These are phyloP conservation scores for Aspergillus coremiiformis DNA, from an alignment of 495 filamentous ascomycete genomes.

Conservation along the genomic window DNA sequence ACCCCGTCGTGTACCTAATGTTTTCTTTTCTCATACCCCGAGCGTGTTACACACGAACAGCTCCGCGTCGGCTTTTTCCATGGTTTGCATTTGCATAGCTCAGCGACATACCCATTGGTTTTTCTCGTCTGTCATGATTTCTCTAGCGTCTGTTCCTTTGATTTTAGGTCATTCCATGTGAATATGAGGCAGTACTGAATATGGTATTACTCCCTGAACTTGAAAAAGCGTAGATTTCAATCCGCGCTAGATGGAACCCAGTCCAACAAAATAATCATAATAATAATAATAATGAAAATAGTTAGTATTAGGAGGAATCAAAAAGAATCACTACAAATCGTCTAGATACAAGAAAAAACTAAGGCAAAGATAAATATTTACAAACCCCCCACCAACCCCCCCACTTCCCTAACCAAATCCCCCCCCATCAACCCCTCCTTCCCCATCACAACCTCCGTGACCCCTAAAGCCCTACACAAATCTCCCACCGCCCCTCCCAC, in stretches of 20 bases:
- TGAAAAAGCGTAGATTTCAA: not conserved
- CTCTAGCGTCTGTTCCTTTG: not conserved
- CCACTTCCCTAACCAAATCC: slow-evolving; percentile 53
- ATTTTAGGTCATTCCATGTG: not conserved
- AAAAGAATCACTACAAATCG: not conserved
- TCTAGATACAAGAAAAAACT: not conserved
- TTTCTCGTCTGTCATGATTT: not conserved
- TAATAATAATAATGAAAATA: no score
- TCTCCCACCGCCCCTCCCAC: slow-evolving; percentile 64
- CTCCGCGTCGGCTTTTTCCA: slow-evolving; percentile 10
- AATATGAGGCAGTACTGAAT: slow-evolving; percentile 2
- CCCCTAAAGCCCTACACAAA: slow-evolving; percentile 66
- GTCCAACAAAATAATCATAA: no score
- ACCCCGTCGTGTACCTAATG: slow-evolving; percentile 21
- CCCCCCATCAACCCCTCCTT: slow-evolving; percentile 43
- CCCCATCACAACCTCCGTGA: slow-evolving; percentile 46
- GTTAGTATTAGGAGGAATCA: no score
- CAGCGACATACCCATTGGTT: slow-evolving; percentile 12
- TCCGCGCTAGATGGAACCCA: not conserved
- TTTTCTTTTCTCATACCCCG: slow-evolving; percentile 14
- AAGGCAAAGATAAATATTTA: not conserved
- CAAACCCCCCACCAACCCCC: slow-evolving; percentile 35
- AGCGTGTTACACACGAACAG: slow-evolving; percentile 17
- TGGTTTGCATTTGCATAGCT: slow-evolving; percentile 15
- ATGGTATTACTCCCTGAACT: no score